A percentile compares a stretch with the other conserved stretches of the same genome.
Conservation (phyloP, 1,284 basidiomycete species). For the Anthracocystis walkeri region DNA sequence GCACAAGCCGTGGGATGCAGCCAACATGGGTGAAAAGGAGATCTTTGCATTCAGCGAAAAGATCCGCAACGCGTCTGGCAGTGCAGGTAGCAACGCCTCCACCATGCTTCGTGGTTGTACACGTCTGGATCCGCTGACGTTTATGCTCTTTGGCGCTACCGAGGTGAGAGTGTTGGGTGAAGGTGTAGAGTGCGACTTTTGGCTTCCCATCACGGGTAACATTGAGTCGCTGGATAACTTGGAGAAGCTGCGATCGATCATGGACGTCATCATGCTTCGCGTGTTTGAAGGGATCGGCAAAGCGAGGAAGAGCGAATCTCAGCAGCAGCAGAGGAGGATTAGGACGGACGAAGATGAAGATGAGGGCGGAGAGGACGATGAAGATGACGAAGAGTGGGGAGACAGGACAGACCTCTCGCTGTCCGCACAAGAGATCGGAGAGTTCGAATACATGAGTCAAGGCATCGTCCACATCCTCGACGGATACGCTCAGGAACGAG, state of each 20-base stretch:
- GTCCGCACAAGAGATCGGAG: conserved; percentile 57
- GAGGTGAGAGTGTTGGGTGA: conserved; percentile 73
- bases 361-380: conserved; percentile 31
- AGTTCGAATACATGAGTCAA: conserved; percentile 60
- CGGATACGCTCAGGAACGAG: conserved; percentile 53
- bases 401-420: conserved; percentile 55
- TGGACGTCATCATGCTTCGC: conserved; percentile 87
- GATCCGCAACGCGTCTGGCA: conserved; percentile 78
- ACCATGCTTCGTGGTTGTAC: conserved; percentile 77
- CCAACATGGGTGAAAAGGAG: conserved; percentile 75
- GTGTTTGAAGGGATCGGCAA: conserved; percentile 82
- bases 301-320: conserved; percentile 3
- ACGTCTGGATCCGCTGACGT: conserved; percentile 87
- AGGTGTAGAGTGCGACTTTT: conserved; percentile 81
- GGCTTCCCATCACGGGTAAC: conserved; percentile 85
- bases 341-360: conserved; percentile 16
- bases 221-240: conserved; percentile 84
- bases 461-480: conserved; percentile 62
- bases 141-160: conserved; percentile 91
- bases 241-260: conserved; percentile 82
- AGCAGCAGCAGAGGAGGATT: conserved; percentile 3
- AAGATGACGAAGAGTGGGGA: conserved; percentile 34
- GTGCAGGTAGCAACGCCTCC: conserved; percentile 72
- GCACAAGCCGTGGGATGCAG: conserved; percentile 70
- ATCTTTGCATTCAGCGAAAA: conserved; percentile 89